Evolutionary conservation across 2,329 filamentous ascomycete species (phyloP).

Genomic region (Cytospora piceae): DNA sequence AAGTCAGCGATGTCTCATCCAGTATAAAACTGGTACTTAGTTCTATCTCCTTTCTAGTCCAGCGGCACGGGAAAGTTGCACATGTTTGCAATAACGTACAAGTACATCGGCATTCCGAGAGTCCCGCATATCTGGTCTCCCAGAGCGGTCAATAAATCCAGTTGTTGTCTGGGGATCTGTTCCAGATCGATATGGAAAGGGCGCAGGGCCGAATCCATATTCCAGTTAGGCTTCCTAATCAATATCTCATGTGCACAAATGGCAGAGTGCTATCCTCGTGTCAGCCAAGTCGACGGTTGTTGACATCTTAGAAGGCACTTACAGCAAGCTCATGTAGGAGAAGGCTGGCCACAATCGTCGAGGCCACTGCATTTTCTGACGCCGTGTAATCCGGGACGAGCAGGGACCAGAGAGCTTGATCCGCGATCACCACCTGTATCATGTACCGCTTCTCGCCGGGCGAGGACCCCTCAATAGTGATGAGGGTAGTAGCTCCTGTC

Average conservation of each 20-base stretch:
- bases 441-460: neutral
- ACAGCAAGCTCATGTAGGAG: constrained; percentile 12
- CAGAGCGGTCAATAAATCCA: neutral
- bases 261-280: neutral
- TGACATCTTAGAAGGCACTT: neutral
- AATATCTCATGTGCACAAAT: neutral
- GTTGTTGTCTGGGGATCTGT: neutral
- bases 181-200: neutral
- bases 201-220: neutral
- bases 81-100: neutral
- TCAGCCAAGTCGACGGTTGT: neutral
- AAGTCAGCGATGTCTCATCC: neutral
- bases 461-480: neutral
- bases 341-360: neutral
- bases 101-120: neutral
- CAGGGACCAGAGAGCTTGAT: neutral
- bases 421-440: neutral
- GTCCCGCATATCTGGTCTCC: neutral
- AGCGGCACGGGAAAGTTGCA: neutral
- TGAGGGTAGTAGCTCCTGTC: neutral
- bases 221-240: neutral
- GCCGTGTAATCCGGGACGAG: neutral
- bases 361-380: constrained; percentile 1
- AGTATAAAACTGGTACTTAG: neutral
- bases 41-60: neutral